Base-by-base conservation (phyloP, 2,329 filamentous ascomycete genomes). In the Fusarium compactum region DNA sequence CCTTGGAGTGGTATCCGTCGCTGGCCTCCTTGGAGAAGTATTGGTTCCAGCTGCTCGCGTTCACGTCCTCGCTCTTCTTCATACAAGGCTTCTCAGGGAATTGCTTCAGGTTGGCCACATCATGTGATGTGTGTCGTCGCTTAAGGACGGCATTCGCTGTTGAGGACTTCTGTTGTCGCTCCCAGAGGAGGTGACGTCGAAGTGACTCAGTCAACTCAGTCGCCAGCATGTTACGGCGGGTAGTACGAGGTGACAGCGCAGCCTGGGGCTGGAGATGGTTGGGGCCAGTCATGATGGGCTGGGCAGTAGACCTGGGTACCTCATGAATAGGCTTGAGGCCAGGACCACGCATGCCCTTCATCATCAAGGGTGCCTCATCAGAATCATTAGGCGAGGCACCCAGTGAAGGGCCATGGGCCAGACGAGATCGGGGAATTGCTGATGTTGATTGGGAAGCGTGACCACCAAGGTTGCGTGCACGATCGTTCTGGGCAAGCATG, bases 171-270 rank as follows among this genome's bases (percentile, higher is more conserved):
- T 98, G 95, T 77, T 97, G 94, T 55, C 96, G 91, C 80, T 99
- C 96, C 92, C 94, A 97, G 18, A 98, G 87, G 18, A 99, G 90
- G 75, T 98, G 93, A 74, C 94, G 92, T 24, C 96, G 90, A 6
- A 99, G 89, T 24, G 94, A 97, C 79, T 97, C 94, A 4, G 95
- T 98, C 58, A 99, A 85, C 82, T 99, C 96, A 1, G 93, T 97
- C 11, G 93, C 92, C 60, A 99, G 87, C 96, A 99, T 99, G 81
- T 98, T 97, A 65, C 95, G 89, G 54, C 96, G 89, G 1, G 95
- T 98, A 0, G 95, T 98, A 62, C 94, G 90, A 6, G 96, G 96
- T 8, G 96, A 98, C 70, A 97, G 87, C 3, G 94, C 92, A 29
- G 90, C 89, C 58, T 93, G 91, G 70, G 92, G 89, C 50, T 85